phyloP scores from a whole-genome alignment of 768 basidiomycete species.

The Leccinum pellstonianum region DNA sequence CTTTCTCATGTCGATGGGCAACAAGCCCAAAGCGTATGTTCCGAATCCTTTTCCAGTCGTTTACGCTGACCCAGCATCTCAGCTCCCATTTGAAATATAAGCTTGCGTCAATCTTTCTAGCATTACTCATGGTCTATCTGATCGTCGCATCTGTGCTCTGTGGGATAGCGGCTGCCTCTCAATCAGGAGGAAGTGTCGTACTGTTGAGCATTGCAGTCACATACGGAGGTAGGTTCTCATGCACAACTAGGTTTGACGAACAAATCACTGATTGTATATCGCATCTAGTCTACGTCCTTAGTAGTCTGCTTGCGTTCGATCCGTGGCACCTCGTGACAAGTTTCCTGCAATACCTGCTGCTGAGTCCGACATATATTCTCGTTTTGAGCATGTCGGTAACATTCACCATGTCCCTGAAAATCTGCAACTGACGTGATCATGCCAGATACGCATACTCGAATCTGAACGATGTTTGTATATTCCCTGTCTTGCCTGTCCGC shows the following conservation, averaged over 20 bases:
- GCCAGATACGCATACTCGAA: conserved; percentile 81
- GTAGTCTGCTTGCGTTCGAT: conserved; percentile 83
- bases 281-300: conserved; percentile 64
- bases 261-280: neutral
- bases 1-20: conserved; percentile 95
- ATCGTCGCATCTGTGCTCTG: conserved; percentile 80
- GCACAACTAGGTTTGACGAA: neutral
- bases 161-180: conserved; percentile 64
- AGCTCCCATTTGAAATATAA: conserved; percentile 66
- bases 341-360: conserved; percentile 82
- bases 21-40: conserved; percentile 77
- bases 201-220: conserved; percentile 84
- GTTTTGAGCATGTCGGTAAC: conserved; percentile 67
- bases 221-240: conserved; percentile 61
- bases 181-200: conserved; percentile 70
- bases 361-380: conserved; percentile 81
- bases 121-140: conserved; percentile 80
- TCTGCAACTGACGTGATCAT: conserved; percentile 25
- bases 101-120: conserved; percentile 68
- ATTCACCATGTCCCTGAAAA: neutral
- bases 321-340: conserved; percentile 97
- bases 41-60: neutral
- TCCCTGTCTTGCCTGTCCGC: conserved; percentile 9
- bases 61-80: conserved; percentile 4
- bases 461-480: conserved; percentile 69